Percentiles rank a stretch among this genome's conserved stretches.
Conservation (phyloP, 495 filamentous ascomycete genomes). For the Xylaria cubensis region DNA sequence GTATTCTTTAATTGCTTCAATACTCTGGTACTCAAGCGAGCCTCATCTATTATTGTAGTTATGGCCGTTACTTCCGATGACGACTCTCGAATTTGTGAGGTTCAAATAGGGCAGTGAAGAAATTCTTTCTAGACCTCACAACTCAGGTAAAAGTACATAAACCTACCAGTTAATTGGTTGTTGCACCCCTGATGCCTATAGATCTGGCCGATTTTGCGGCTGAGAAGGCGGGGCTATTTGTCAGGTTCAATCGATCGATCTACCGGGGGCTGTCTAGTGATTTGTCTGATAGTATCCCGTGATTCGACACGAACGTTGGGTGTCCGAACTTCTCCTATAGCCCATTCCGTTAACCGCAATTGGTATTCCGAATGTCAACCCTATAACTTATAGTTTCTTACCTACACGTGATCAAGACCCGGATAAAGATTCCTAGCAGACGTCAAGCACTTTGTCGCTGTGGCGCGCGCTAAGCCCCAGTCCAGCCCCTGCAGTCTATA, state of each 20-base stretch:
- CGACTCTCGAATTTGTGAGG: neutral
- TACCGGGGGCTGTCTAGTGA: neutral
- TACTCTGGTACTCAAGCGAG: neutral
- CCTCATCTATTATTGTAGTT: neutral
- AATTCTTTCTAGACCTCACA: neutral
- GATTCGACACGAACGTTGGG: neutral
- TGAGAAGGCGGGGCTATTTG: conserved; percentile 4
- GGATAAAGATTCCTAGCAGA: neutral
- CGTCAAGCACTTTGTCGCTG: neutral
- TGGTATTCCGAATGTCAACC: neutral
- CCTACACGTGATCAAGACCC: neutral
- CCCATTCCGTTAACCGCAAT: neutral
- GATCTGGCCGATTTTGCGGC: neutral
- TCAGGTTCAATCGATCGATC: neutral
- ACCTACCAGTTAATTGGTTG: neutral
- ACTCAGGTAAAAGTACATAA: neutral
- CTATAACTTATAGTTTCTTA: neutral
- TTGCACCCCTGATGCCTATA: neutral
- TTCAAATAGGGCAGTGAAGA: neutral
- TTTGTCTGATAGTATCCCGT: neutral
- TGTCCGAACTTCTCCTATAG: neutral
- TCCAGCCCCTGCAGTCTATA: neutral
- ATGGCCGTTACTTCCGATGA: neutral
- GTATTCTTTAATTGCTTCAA: neutral
- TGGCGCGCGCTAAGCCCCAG: conserved; percentile 5